Evolutionary conservation across 228 moss, liverwort and hornwort species (phyloP), one percentile per base, ranked within the genome.

Genomic region (Sphagnum magellanicum): DNA sequence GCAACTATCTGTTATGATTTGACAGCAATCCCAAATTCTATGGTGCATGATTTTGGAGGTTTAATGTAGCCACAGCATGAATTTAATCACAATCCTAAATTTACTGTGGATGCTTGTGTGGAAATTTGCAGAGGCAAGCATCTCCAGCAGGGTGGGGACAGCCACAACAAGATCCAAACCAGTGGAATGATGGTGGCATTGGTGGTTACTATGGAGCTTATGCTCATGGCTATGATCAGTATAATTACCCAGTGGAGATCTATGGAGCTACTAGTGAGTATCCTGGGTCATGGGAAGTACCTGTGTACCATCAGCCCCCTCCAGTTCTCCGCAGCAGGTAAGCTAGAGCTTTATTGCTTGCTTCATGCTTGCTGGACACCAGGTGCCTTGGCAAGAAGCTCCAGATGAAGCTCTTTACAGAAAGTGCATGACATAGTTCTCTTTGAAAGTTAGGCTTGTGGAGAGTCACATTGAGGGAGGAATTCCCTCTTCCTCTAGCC

Each of bases 301-400:
- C 32, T 32, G 32, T 32, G 32, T 32, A 32, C 32, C 32, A 32
- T 32, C 32, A 32, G 32, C 32, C 32, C 32, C 32, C 32, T 32
- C 32, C 32, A 32, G 32, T 77, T 97, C 93, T 77, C 91, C 91
- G 60, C 97, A 87, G 93, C 97, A 97, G 97, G 97, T 97, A 93
- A 68, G 81, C 75, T 84, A 68, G 85, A 71, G 58, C 52, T 71
- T 55, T 55, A 12, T 55, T 55, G 55, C 9, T 55, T 55, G 55
- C 55, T 55, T 8, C 55, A 12, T 55, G 55, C 55, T 55, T 12
- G 55, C 55, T 55, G 55, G 55, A 8, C 55, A 55, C 32, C 55
- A 55, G 12, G 55, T 55, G 8, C 55, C 1, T 12, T 12, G 55
- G 55, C 55, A 8, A 55, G 32, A 55, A 8, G 55, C 8, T 55